Evolutionary conservation across 257 asterid species (phyloP), one percentile per base, ranked within the genome.

Genomic region (Solanum dulcamara): DNA sequence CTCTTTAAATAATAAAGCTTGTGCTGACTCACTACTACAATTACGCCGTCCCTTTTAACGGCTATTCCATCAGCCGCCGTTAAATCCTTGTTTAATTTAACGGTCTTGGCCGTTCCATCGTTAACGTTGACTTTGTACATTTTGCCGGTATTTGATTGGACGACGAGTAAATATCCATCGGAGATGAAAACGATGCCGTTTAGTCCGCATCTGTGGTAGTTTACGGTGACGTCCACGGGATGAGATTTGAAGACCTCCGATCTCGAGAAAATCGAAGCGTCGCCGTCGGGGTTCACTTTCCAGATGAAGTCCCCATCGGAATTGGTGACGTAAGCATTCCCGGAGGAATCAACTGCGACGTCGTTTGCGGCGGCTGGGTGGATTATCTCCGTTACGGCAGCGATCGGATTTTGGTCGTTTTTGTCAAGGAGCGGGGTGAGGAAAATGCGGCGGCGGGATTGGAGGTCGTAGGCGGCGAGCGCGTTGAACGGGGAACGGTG

Each of bases 91-190:
- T 89, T 88, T 80, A 95, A 40, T 4, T 87, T 53, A 50, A 95
- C 97, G 74, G 84, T 90, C 89, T 92, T 89, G n/a, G 94, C 92
- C 32, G 87, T 28, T 0, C 98, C 98, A 87, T 91, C 92, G 10
- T 96, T 93, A 5, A n/a, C 91, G 92, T 88, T 55, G 85, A 96
- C 98, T 83, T 90, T 93, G 75, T 86, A 93, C 30, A 96, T 79
- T 81, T 89, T 93, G 13, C 98, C 98, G 4, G 95, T 92, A 87
- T 91, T 93, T 17, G 96, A 92, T 79, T 94, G 97, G n/a, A 95
- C 90, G 3, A 88, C 95, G 24, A 96, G 83, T 7, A 96, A 91
- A 28, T 93, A 94, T 0, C 97, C 98, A 26, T 93, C 90, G 7
- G 93, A 12, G 44, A 80, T 88, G 89, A 88, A 94, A 53, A 91